Base-by-base conservation (phyloP, 169 alveolate genomes). In the Cryptosporidium sp. region DNA sequence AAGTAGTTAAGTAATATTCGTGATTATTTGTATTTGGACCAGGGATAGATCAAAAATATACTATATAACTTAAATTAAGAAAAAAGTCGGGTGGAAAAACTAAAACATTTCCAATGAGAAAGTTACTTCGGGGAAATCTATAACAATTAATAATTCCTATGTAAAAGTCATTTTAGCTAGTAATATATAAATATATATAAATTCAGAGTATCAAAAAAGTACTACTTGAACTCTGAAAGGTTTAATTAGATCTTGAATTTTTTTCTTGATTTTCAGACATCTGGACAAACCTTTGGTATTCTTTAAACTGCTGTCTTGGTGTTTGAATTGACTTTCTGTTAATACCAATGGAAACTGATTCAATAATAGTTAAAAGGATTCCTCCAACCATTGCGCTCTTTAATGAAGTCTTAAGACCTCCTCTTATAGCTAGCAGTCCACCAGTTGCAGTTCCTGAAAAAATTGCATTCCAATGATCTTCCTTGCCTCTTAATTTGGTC, bases 391-490 rank as follows among this genome's bases (percentile, higher is more conserved):
- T 70, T 14, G 98, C 98, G 85, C 95, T 96, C 51, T 96, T 93
- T 69, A 96, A 92, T 35, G 98, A 96, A 45, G 94, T 85, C 41
- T 93, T 89, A 91, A 95, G 69, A 14, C 98, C 98, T 21, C 96
- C 97, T 84, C 98, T 91, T 75, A 95, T 91, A 45, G 98, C 98
- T 71, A 96, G 91, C 33, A 95, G 94, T 14, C 99, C 99, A 3
- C 99, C 99, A 1, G 99, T 97, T 39, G 95, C 94, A 80, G 96
- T 94, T 18, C 99, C 99, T 59, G 98, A 94, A 62, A 94, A 96
- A 52, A 97, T 95, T 21, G 99, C 98, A 84, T 97, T 97, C 98
- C 97, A 97, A 86, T 95, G 97, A 74, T 97, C 99, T 84, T 97
- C 99, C 85, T 95, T 97, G 69, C 95, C 94, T 70, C 99, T 93